Evolutionary conservation across 2,329 filamentous ascomycete genomes (phyloP).

Genomic region (Scolecobasidium constrictum): DNA sequence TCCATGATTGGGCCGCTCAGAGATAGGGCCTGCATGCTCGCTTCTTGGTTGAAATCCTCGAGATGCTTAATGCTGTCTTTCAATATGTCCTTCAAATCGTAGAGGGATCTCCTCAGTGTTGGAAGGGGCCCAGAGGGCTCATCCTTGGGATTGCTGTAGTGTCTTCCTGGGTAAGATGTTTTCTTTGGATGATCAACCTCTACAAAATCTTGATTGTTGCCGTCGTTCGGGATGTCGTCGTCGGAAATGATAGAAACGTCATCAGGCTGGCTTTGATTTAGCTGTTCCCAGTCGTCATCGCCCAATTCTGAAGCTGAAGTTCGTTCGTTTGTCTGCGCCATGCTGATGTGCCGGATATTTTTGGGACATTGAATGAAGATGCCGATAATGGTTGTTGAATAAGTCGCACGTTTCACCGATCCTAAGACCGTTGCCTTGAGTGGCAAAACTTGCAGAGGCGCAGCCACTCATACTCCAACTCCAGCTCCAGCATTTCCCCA

Average conservation of each 20-base stretch:
- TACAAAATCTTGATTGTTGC: background rate
- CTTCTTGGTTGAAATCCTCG: slow-evolving; percentile 1
- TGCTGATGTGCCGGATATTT: too few relatives aligned
- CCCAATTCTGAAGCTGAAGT: too few relatives aligned
- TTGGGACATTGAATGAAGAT: too few relatives aligned
- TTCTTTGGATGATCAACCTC: background rate
- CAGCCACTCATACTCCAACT: too few relatives aligned
- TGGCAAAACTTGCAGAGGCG: too few relatives aligned
- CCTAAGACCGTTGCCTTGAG: too few relatives aligned
- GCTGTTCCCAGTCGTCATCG: background rate
- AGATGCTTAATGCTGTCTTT: background rate
- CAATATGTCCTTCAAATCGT: background rate
- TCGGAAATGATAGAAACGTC: background rate
- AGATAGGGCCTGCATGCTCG: background rate
- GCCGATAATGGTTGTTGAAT: too few relatives aligned
- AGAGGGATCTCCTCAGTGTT: background rate
- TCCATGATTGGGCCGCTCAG: background rate
- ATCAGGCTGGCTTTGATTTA: background rate
- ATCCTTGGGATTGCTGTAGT: background rate
- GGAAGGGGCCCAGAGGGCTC: background rate
- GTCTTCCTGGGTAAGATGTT: background rate
- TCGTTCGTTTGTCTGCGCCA: background rate
- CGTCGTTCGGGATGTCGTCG: background rate
- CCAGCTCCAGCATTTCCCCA: too few relatives aligned
- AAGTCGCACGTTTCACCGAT: too few relatives aligned